phyloP scores from a whole-genome alignment of 768 basidiomycete species.

The Lactarius sanguifluus region DNA sequence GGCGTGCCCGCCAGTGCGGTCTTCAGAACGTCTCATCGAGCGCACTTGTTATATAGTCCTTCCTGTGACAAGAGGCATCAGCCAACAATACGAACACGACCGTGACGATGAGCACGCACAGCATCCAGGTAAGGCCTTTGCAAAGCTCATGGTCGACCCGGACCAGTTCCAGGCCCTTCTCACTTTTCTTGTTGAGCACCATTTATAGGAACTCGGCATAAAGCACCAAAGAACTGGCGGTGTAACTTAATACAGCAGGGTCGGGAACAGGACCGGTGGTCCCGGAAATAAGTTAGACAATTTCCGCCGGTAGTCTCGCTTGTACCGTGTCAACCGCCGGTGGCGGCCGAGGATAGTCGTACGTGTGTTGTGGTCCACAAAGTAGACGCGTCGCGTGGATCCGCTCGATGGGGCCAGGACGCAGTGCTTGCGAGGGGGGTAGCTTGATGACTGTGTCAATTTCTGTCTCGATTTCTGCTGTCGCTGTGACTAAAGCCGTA shows the following conservation, averaged over 20 bases:
- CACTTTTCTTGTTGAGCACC: too few species aligned
- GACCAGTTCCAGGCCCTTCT: too few species aligned
- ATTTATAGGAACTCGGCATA: too few species aligned
- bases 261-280: conserved; percentile 72
- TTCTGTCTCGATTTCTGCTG: not conserved
- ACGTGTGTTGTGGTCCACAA: conserved; percentile 76
- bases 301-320: conserved; percentile 89
- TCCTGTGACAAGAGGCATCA: conserved; percentile 36
- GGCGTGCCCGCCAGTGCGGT: conserved; percentile 70
- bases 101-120: not conserved
- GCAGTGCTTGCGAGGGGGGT: not conserved
- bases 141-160: conserved; percentile 33
- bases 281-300: conserved; percentile 81
- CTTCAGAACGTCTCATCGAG: conserved; percentile 75
- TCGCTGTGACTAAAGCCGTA: not conserved
- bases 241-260: conserved; percentile 77
- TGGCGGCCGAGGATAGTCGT: conserved; percentile 88
- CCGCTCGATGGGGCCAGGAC: not conserved
- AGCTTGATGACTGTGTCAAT: not conserved
- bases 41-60: conserved; percentile 70
- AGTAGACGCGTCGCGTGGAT: conserved; percentile 37
- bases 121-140: conserved; percentile 70
- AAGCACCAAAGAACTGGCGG: conserved; percentile 34
- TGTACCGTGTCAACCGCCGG: conserved; percentile 81
- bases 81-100: conserved; percentile 11